Conservation (phyloP, 2,329 filamentous ascomycete genomes). For the Thelonectria blattea region DNA sequence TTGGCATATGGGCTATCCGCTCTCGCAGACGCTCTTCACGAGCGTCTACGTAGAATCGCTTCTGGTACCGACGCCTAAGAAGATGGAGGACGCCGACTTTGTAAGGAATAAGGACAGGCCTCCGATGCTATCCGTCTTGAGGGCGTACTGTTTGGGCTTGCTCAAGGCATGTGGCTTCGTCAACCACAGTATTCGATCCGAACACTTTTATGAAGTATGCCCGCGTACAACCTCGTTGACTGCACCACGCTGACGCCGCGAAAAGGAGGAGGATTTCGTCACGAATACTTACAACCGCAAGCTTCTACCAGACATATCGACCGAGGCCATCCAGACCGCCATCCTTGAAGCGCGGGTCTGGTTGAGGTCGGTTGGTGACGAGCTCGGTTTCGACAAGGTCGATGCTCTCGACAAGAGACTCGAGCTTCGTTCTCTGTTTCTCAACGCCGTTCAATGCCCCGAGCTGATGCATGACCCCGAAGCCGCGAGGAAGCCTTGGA, state of each 20-base stretch:
- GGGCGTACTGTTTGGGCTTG: constrained; percentile 85
- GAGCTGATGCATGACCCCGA: constrained; percentile 53
- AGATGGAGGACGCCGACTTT: constrained; percentile 71
- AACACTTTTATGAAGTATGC: constrained; percentile 86
- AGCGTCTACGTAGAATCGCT: constrained; percentile 89
- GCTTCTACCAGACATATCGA: constrained; percentile 70
- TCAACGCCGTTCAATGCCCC: constrained; percentile 59
- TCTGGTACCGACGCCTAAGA: constrained; percentile 71
- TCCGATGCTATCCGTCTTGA: constrained; percentile 68
- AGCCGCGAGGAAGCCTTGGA: constrained; percentile 58
- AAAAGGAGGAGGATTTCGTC: constrained; percentile 92
- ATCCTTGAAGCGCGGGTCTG: constrained; percentile 62
- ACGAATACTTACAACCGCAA: constrained; percentile 87
- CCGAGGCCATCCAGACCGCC: constrained; percentile 59
- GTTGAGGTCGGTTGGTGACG: constrained; percentile 50
- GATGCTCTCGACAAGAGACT: constrained; percentile 70
- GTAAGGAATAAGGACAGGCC: constrained; percentile 46
- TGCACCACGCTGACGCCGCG: constrained; percentile 5
- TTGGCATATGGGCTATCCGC: constrained; percentile 94
- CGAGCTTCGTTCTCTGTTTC: constrained; percentile 67
- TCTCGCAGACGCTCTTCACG: constrained; percentile 93
- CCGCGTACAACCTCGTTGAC: neutral
- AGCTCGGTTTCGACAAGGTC: constrained; percentile 49
- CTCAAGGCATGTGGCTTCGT: constrained; percentile 84
- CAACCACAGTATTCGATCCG: constrained; percentile 76